Conservation (phyloP, 78 protist species). For the Chrysochromulina parva region DNA sequence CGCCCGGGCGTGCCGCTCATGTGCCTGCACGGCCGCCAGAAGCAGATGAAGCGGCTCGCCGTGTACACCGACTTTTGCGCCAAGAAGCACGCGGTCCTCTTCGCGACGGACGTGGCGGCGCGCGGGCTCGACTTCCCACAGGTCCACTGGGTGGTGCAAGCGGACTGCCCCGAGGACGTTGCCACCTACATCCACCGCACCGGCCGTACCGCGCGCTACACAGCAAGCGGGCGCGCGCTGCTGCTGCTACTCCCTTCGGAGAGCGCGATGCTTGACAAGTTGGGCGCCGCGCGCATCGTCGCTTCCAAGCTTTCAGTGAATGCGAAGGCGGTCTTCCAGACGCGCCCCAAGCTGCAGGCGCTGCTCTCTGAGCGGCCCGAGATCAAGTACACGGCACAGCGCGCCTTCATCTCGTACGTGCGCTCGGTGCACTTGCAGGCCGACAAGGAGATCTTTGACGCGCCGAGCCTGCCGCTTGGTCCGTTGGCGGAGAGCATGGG, state of each 20-base stretch:
- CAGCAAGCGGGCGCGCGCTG: slow-evolving; percentile 45
- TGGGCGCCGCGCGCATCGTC: neutral
- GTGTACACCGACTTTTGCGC: slow-evolving; percentile 7
- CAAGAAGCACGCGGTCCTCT: slow-evolving; percentile 77
- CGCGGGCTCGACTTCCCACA: slow-evolving; percentile 97
- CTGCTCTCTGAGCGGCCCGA: slow-evolving; percentile 50
- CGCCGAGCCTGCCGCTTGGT: slow-evolving; percentile 32
- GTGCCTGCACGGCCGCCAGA: slow-evolving; percentile 88
- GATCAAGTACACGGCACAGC: slow-evolving; percentile 66
- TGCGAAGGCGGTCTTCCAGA: neutral
- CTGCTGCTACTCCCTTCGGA: slow-evolving; percentile 30
- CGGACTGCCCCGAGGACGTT: slow-evolving; percentile 94
- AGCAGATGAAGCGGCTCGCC: slow-evolving; percentile 64
- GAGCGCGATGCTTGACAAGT: neutral
- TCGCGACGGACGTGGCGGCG: slow-evolving; percentile 97
- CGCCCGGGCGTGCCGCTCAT: slow-evolving; percentile 82
- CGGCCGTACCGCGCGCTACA: slow-evolving; percentile 95
- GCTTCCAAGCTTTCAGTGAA: neutral
- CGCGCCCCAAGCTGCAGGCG: neutral
- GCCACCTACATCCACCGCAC: slow-evolving; percentile 96
- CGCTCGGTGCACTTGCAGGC: slow-evolving; percentile 58
- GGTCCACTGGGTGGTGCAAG: slow-evolving; percentile 96
- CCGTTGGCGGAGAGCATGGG: slow-evolving; percentile 46
- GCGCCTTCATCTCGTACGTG: slow-evolving; percentile 70
- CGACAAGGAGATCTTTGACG: slow-evolving; percentile 62